Conservation (phyloP, 176 grass and related monocot genomes). For the Aegilops speltoides region DNA sequence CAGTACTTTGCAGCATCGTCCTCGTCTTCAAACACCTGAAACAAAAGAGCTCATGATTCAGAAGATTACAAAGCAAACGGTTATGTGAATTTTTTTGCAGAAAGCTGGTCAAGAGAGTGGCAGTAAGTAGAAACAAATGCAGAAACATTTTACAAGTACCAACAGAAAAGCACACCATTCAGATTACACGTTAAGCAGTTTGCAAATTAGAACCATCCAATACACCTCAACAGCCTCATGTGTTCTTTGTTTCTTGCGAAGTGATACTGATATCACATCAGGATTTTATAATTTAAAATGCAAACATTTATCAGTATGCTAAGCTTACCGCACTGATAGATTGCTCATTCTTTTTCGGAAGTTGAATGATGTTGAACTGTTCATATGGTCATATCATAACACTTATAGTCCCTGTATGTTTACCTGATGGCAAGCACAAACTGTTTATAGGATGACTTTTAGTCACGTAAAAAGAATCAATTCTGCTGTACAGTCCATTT, state of each 20-base stretch:
- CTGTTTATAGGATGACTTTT: neutral
- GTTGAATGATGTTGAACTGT: neutral
- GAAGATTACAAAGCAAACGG: neutral
- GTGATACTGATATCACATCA: neutral
- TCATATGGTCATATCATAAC: neutral
- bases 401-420: neutral
- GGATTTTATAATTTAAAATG: neutral
- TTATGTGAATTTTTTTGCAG: neutral
- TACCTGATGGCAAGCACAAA: neutral
- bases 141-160: neutral
- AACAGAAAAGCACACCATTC: neutral
- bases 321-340: neutral
- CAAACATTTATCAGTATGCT: neutral
- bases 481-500: neutral
- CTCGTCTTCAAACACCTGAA: conserved; percentile 93
- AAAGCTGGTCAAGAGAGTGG: neutral
- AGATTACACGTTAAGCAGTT: neutral
- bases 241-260: neutral
- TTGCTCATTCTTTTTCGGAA: neutral
- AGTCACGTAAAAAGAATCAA: neutral
- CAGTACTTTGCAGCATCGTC: conserved; percentile 83
- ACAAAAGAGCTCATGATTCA: neutral
- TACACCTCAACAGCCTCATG: neutral
- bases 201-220: neutral
- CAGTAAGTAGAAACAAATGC: neutral